Evolutionary conservation across 257 asterid species (phyloP), one percentile per base, ranked within the genome.

Genomic region (Salvia miltiorrhiza): DNA sequence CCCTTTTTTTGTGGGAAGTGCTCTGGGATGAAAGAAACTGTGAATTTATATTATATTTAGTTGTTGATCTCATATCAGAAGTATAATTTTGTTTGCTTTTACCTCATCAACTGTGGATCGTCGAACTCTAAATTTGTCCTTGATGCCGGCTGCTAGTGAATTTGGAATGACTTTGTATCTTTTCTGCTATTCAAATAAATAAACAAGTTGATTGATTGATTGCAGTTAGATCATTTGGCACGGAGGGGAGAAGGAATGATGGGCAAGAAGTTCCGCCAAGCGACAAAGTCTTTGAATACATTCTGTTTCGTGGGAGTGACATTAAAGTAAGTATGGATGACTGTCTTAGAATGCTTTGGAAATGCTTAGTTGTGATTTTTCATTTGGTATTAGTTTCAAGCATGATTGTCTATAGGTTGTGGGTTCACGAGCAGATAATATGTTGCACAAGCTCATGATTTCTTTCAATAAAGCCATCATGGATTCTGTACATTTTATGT

Each of bases 161-260:
- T 33, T 26, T 26, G 30, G 24, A 37, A 43, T 26, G 16, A 33
- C 47, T 21, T 24, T 2, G 23, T 43, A 28, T 45, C 17, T 26
- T 56, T 44, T 30, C 45, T 71, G 35, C 41, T 56, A 50, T 33
- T 60, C n/a, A 37, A 37, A 55, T n/a, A 44, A n/a, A n/a, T n/a
- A n/a, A n/a, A 21, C 6, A 9, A 32, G n/a, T 21, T 40, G 17
- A n/a, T 49, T 66, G 73, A 63, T 43, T 70, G 72, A 44, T 66
- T 76, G 85, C 87, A 86, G 97, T 90, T 81, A 86, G 85, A 74
- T 88, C 96, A 33, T 87, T 60, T 70, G 96, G 97, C 62, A 88
- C 97, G 16, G 96, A 90, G 72, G 96, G 96, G 62, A 85, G 97
- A 64, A 86, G 71, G 76, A 79, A 73, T 77, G 77, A 82, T 52